Conservation (phyloP, 2,329 filamentous ascomycete genomes). For the Venturia carpophila region DNA sequence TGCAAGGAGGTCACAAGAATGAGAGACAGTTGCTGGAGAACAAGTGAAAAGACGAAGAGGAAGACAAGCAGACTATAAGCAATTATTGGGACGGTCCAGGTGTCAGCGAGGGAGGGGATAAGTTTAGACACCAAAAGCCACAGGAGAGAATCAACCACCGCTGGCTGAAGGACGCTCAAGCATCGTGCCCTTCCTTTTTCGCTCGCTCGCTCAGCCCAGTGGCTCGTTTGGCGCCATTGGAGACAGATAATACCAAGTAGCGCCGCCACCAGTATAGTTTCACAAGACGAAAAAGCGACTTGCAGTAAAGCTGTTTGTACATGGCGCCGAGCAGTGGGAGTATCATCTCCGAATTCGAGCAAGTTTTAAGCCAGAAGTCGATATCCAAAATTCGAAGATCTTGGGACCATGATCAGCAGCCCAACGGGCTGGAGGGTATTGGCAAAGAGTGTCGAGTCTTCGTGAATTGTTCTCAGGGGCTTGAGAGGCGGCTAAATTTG, state of each 20-base stretch:
- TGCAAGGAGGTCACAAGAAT: conserved; percentile 10
- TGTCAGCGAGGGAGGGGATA: conserved; percentile 8
- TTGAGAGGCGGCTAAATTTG: background rate
- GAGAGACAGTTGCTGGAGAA: background rate
- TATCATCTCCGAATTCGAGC: background rate
- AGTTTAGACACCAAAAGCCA: conserved; percentile 7
- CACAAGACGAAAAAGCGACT: background rate
- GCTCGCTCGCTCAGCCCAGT: conserved; percentile 10
- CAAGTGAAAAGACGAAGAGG: background rate
- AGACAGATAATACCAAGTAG: conserved; percentile 1
- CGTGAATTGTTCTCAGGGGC: background rate
- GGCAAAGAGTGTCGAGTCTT: background rate
- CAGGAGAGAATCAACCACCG: conserved; percentile 4
- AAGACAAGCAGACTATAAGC: background rate
- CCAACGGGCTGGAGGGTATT: background rate
- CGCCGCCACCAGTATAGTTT: background rate
- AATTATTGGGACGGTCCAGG: background rate
- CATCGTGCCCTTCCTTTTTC: conserved; percentile 11
- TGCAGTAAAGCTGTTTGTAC: background rate
- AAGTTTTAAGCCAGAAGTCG: background rate
- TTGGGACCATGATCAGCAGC: background rate
- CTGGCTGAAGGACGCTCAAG: conserved; percentile 3
- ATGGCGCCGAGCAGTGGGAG: background rate
- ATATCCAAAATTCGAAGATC: background rate
- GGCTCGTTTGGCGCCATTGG: background rate